Base-by-base conservation (phyloP, 345 rosid species). In the Arabis alpina region DNA sequence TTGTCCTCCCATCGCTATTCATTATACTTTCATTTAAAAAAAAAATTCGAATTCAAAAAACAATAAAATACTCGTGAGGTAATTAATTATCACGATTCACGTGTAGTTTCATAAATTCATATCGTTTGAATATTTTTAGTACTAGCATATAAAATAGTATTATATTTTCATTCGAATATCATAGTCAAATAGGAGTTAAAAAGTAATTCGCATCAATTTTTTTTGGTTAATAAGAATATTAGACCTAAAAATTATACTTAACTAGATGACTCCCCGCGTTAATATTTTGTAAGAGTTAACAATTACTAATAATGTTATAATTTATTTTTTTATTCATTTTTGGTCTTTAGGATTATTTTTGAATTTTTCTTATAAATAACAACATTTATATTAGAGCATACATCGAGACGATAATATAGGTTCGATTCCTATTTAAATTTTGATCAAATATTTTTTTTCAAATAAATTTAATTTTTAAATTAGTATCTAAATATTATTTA, bases 141-240 rank as follows among this genome's bases (percentile, higher is more conserved):
- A 19, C 2, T 27, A 39, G 10, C 56, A 59, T 34, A 34, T 6
- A 6, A 6, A 13, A 49, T 27, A 2, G 4, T 28, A 54, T 42
- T 15, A 19, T 27, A 10, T 48, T 23, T 5, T 32, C 5, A 32
- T 3, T 24, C 59, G 51, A 60, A 37, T 56, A 45, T 32, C 40
- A 6, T 53, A 41, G 11, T 52, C 4, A 6, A 50, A 52, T 6
- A 39, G 27, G 36, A 24, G 23, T 19, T 19, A 8, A 23, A n/a
- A 3, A 42, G 32, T 28, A 28, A 8, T 10, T 13, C 2, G 13
- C 74, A 58, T 30, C 66, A 40, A 73, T 19, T 19, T 19, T 19
- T 58, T 65, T 16, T 66, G 52, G 52, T 40, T 39, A 10, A 40
- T 27, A 42, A 65, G 71, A 73, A 64, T 65, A 73, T 56, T 48